Percentiles rank a stretch among this genome's conserved stretches.
phyloP scores from a whole-genome alignment of 2,329 filamentous ascomycete genomes.

The Kalaharituber pfeilii region DNA sequence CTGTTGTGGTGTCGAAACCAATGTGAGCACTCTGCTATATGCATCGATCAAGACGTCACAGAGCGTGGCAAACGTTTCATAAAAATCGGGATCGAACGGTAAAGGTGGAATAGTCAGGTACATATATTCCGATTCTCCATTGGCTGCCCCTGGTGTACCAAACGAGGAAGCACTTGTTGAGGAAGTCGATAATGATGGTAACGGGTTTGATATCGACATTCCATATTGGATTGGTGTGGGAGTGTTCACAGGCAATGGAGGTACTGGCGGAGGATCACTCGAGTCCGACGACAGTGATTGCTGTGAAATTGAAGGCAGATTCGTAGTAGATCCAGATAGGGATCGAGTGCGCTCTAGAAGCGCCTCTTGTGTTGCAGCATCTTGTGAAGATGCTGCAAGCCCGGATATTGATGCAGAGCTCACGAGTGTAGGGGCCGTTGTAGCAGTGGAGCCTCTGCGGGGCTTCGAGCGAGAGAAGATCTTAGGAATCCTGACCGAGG shows the following conservation, averaged over 20 bases:
- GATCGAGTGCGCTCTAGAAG: slow-evolving; percentile 14
- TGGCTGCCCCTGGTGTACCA: slow-evolving; percentile 26
- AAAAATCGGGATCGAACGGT: slow-evolving; percentile 93
- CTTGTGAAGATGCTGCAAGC: background rate
- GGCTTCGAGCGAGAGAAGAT: slow-evolving; percentile 17
- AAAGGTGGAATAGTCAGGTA: slow-evolving; percentile 79
- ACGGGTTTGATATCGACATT: slow-evolving; percentile 4
- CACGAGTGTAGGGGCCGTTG: slow-evolving; percentile 8
- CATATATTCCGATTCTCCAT: slow-evolving; percentile 62
- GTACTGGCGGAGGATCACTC: background rate
- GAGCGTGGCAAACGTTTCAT: slow-evolving; percentile 85
- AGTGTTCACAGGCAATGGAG: background rate
- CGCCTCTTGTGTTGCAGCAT: background rate
- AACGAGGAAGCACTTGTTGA: slow-evolving; percentile 25
- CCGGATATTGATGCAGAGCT: slow-evolving; percentile 5
- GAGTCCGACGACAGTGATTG: background rate
- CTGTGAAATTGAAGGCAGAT: background rate
- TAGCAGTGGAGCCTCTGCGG: slow-evolving; percentile 13
- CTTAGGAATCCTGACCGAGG: slow-evolving; percentile 14
- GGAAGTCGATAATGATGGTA: slow-evolving; percentile 7
- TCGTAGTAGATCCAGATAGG: slow-evolving; percentile 4
- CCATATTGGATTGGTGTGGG: slow-evolving; percentile 6
- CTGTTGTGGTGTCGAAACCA: slow-evolving; percentile 58
- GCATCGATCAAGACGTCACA: slow-evolving; percentile 91
- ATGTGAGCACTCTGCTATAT: slow-evolving; percentile 58